Conservation (phyloP, 1,284 basidiomycete species). For the Ganoderma multipileum region DNA sequence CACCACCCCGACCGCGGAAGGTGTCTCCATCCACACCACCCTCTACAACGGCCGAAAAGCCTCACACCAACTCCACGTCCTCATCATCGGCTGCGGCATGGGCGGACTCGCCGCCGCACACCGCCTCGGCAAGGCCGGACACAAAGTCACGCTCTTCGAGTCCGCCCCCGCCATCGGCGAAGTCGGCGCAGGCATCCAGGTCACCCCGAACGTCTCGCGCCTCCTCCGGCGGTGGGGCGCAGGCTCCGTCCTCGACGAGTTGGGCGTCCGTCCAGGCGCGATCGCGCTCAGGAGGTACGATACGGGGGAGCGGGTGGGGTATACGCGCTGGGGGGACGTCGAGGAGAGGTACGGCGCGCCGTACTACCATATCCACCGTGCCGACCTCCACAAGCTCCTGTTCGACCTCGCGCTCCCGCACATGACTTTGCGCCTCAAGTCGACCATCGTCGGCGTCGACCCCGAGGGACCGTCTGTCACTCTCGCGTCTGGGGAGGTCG, state of each 20-base stretch:
- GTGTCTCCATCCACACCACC: conserved; percentile 23
- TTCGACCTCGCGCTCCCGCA: conserved; percentile 52
- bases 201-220: conserved; percentile 53
- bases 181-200: conserved; percentile 59
- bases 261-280: conserved; percentile 48
- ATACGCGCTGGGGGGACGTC: conserved; percentile 46
- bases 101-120: conserved; percentile 55
- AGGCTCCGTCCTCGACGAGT: conserved; percentile 41
- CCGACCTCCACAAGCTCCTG: conserved; percentile 60
- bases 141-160: conserved; percentile 53
- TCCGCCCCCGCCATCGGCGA: conserved; percentile 50
- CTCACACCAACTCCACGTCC: conserved; percentile 46
- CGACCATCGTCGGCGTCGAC: conserved; percentile 52
- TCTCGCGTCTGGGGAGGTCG: conserved; percentile 45
- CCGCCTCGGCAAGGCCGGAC: conserved; percentile 51
- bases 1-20: conserved; percentile 29
- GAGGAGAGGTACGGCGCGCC: conserved; percentile 52
- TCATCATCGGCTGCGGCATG: conserved; percentile 56
- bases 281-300: conserved; percentile 50
- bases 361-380: conserved; percentile 62
- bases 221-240: conserved; percentile 53
- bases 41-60: conserved; percentile 42
- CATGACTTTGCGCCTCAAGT: conserved; percentile 53
- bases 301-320: conserved; percentile 50
- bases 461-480: conserved; percentile 43